Conservation (phyloP, 805 yeast species). For the Nematodospora valgi region DNA sequence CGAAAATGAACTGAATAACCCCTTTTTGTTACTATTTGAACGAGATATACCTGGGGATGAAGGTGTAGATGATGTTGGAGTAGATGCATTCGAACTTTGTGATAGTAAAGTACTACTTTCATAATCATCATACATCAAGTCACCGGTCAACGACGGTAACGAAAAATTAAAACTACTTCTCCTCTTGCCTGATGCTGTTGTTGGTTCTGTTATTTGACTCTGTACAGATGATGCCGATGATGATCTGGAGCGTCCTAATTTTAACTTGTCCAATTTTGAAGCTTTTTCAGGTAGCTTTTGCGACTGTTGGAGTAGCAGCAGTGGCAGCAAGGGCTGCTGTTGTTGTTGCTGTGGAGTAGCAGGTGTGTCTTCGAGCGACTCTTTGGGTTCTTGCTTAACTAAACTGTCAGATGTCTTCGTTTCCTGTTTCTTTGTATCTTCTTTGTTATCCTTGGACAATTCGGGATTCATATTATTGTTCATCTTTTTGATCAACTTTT, state of each 20-base stretch:
- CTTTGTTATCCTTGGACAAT: constrained; percentile 1
- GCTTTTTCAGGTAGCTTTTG: too few species aligned
- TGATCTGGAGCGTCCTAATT: constrained; percentile 27
- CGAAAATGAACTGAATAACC: constrained; percentile 37
- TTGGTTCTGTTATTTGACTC: constrained; percentile 8
- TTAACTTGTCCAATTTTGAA: constrained; percentile 21
- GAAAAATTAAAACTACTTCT: constrained; percentile 12
- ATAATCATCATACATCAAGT: constrained; percentile 5
- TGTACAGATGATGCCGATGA: constrained; percentile 14
- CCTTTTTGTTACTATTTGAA: constrained; percentile 17
- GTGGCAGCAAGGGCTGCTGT: too few species aligned
- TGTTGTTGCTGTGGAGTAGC: too few species aligned
- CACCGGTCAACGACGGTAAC: constrained; percentile 5
- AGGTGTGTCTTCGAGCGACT: too few species aligned
- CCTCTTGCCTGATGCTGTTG: constrained; percentile 9
- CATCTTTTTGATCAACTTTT: constrained; percentile 47
- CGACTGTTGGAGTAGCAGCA: too few species aligned
- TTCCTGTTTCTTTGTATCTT: constrained; percentile 4
- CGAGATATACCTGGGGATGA: constrained; percentile 16
- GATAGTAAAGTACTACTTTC: not conserved
- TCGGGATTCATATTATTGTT: constrained; percentile 10
- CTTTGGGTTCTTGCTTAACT: too few species aligned
- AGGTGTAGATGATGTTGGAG: constrained; percentile 8
- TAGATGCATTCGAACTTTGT: constrained; percentile 15
- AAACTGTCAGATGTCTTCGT: too few species aligned